Evolutionary conservation across 2,329 filamentous ascomycete genomes (phyloP), one percentile per base, ranked within the genome.

Genomic region (Cordyceps farinosa): DNA sequence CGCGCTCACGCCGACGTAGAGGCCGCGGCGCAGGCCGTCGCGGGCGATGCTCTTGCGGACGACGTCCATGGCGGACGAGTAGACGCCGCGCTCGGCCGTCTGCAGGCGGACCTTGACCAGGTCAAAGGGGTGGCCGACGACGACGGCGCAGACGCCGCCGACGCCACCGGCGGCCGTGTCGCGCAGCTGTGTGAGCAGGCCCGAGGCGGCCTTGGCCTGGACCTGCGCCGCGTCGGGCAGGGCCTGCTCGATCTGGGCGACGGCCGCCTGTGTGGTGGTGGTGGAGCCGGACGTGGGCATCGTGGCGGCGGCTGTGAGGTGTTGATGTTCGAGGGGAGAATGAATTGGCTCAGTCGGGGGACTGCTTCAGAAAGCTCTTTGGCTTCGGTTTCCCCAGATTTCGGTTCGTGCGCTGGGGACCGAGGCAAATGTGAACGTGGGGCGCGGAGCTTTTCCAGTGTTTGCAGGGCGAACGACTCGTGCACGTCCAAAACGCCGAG

Each of bases 1-100:
- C 70, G 95, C 95, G 69, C 90, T 95, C 52, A 99, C 94, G 76
- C 95, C 95, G n/a, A 95, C 95, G 77, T 99, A 99, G 66, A 99
- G 77, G 9, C 95, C 95, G 76, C 90, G 79, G 65, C 78, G 71
- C 68, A 97, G 75, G 1, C 95, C 95, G 77, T 98, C 94, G 66
- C 90, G 85, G 34, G 93, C 93, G 65, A 99, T 79, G 42, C 91
- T 94, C 81, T 90, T 96, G 76, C 85, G 83, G 67, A 98, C 92
- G 1, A 97, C 94, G 78, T 99, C 95, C 71, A 98, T 83, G 15
- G 95, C 95, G 52, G 90, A 89, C 42, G 82, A 89, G 79, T 99
- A 99, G 42, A 97, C 90, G 55, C 95, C 95, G 77, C 88, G 89
- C 78, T 98, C 93, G 42, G 95, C 92, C 2, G 95, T 99, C 82